These are phyloP conservation scores for Phytophthora sansomeana DNA, from an alignment of 352 stramenopile genomes.

Conservation along the genomic window DNA sequence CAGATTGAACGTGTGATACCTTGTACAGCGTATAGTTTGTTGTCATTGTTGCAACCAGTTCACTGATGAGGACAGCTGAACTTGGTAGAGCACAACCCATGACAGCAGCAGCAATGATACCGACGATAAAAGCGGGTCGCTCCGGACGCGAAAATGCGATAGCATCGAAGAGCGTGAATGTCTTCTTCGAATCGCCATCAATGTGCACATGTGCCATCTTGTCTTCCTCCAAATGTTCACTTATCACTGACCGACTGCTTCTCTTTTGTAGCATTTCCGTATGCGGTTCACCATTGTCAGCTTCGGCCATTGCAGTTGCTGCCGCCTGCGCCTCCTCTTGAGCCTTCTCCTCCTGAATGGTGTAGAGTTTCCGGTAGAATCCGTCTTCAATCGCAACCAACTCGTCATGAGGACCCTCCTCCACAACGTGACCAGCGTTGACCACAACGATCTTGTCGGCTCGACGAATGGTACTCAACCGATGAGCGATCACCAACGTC, in stretches of 20 bases:
- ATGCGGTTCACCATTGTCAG: background rate
- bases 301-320: conserved; percentile 22
- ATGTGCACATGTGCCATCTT: background rate
- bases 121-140: conserved; percentile 36
- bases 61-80: conserved; percentile 32
- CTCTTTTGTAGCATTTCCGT: background rate
- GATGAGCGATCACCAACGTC: no score
- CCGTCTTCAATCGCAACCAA: conserved; percentile 36
- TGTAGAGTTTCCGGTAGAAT: conserved; percentile 29
- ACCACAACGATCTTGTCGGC: conserved; percentile 67
- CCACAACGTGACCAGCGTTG: conserved; percentile 47
- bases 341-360: conserved; percentile 24
- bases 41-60: conserved; percentile 29
- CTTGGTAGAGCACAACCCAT: conserved; percentile 39
- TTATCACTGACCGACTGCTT: conserved; percentile 5
- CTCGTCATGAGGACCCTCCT: conserved; percentile 49
- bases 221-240: background rate
- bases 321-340: conserved; percentile 21
- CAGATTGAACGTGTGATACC: background rate
- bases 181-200: background rate
- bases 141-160: conserved; percentile 33
- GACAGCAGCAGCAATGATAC: conserved; percentile 35
- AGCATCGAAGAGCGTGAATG: conserved; percentile 33
- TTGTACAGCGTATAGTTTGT: conserved; percentile 19
- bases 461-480: no score